Evolutionary conservation across 73 alveolate genomes (phyloP).

Genomic region (Paramecium pentaurelia): DNA sequence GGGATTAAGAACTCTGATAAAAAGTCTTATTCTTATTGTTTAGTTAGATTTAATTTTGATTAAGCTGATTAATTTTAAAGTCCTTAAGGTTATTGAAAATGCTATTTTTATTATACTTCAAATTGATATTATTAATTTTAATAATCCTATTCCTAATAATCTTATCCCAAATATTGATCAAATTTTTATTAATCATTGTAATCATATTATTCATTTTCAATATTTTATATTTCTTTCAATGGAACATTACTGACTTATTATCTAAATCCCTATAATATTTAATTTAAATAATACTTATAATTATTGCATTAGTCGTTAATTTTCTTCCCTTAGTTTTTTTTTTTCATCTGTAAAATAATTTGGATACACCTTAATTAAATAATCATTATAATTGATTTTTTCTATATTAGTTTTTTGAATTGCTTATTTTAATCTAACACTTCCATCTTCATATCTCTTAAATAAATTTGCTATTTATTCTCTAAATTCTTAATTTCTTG

Average conservation of each 20-base stretch:
- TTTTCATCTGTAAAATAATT: constrained; percentile 14
- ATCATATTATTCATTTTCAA: neutral
- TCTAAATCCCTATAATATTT: neutral
- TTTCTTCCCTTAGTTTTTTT: neutral
- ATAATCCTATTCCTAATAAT: neutral
- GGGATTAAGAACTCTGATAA: neutral
- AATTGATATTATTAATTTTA: neutral
- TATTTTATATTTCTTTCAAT: neutral
- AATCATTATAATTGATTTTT: neutral
- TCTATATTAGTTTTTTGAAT: constrained; percentile 10
- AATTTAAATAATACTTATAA: neutral
- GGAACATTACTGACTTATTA: neutral
- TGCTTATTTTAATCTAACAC: neutral
- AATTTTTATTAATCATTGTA: neutral
- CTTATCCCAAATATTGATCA: neutral
- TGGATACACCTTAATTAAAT: constrained; percentile 19
- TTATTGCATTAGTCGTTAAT: neutral
- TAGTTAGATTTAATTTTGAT: neutral
- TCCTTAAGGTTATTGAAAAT: neutral
- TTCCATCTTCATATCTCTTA: constrained; percentile 30
- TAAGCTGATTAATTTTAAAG: neutral
- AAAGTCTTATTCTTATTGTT: neutral
- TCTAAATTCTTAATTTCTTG: neutral
- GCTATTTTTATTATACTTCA: neutral
- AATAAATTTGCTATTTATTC: neutral